Conservation (phyloP, 257 asterid genomes). For the Nicotiana undulata region DNA sequence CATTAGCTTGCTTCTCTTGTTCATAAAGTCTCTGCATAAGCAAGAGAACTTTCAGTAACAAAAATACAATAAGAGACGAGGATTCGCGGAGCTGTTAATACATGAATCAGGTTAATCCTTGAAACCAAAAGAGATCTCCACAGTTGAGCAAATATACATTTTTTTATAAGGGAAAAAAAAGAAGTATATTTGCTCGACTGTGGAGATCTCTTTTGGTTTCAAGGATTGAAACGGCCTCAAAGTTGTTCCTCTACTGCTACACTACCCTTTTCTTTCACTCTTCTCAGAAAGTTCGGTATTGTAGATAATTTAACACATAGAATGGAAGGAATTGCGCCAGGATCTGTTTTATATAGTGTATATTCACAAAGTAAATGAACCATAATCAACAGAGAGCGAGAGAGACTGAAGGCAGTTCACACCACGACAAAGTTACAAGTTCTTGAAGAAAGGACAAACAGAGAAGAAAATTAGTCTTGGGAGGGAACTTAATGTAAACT, state of each 20-base stretch:
- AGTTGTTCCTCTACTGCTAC: not conserved
- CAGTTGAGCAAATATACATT: not conserved
- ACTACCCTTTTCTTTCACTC: not conserved
- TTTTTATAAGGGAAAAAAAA: no score
- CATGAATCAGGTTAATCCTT: not conserved
- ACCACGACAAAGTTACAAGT: not conserved
- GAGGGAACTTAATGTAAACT: not conserved
- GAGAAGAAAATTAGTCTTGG: not conserved
- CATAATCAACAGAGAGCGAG: not conserved
- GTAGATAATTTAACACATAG: not conserved
- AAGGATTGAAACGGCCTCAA: not conserved
- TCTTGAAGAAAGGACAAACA: not conserved
- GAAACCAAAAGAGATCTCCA: not conserved
- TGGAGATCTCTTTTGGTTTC: no score
- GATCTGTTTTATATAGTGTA: not conserved
- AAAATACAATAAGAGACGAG: not conserved
- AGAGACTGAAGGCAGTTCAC: not conserved
- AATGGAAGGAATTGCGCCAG: slow-evolving; percentile 2
- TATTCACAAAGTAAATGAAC: not conserved
- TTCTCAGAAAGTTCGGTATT: not conserved
- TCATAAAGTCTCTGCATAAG: slow-evolving; percentile 48
- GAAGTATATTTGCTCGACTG: no score
- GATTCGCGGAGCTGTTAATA: not conserved
- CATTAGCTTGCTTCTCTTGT: slow-evolving; percentile 49
- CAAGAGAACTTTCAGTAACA: slow-evolving; percentile 20